Conservation (phyloP, 176 grass and related monocot genomes). For the Cocos nucifera region DNA sequence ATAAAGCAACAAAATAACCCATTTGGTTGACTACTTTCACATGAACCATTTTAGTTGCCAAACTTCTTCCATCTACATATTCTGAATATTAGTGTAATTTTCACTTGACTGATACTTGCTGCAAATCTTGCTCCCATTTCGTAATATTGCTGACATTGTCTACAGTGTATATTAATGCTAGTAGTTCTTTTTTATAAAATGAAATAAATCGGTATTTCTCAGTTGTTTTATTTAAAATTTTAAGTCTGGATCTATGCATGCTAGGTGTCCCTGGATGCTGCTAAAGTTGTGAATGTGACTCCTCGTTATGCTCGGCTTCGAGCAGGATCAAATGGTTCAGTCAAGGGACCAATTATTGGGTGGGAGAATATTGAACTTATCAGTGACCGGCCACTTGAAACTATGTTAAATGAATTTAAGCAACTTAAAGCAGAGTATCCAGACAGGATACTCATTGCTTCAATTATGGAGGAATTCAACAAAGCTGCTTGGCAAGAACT, state of each 20-base stretch:
- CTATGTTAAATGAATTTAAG: constrained; percentile 89
- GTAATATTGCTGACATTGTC: no score
- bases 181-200: no score
- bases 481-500: constrained; percentile 97
- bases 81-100: no score
- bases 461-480: constrained; percentile 98
- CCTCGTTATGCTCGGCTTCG: constrained; percentile 82
- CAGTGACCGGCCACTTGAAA: constrained; percentile 86
- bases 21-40: no score
- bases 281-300: constrained; percentile 94
- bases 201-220: no score
- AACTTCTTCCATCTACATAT: no score
- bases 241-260: constrained; percentile 5
- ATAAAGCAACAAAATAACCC: no score
- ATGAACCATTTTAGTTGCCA: no score
- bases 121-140: no score
- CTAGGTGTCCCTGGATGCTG: constrained; percentile 82
- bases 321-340: constrained; percentile 68
- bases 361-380: constrained; percentile 99
- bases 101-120: no score
- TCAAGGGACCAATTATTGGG: constrained; percentile 77
- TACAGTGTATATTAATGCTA: no score
- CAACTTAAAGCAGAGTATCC: constrained; percentile 86
- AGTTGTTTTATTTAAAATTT: not conserved
- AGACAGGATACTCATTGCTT: constrained; percentile 90